Evolutionary conservation across 2,329 filamentous ascomycete species (phyloP), one percentile per base, ranked within the genome.

Genomic region (Helotiales sp.): DNA sequence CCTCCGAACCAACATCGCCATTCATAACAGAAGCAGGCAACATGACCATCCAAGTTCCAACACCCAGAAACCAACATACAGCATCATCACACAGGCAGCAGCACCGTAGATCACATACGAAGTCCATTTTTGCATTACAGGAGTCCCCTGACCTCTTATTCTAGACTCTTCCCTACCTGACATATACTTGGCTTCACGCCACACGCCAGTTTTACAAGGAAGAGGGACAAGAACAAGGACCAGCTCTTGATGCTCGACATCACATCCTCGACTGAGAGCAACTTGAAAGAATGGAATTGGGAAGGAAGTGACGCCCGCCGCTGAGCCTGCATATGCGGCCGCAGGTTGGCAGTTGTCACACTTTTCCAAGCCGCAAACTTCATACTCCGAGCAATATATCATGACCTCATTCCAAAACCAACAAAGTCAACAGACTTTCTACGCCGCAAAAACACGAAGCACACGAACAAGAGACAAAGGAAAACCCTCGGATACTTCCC

Each of bases 91-190:
- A 40, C 20, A 57, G 37, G 54, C 54, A 40, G 54, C 20, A 37
- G 32, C 20, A 20, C 32, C 54, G 54, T 52, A 52, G 49, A 52
- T 52, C 49, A 52, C 49, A 52, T 26, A n/a, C n/a, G n/a, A n/a
- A n/a, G n/a, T n/a, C n/a, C n/a, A n/a, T n/a, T n/a, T n/a, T n/a
- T 52, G 24, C 49, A 52, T 22, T 26, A 50, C 26, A 52, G 15
- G n/a, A 30, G 10, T 30, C 24, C 49, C 26, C 49, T 52, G 49
- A 52, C 30, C 49, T 26, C 49, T 52, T 17, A 13, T 52, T 52
- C 49, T n/a, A 52, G 49, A 52, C 8, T 37, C 6, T 57, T 37
- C 54, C 30, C 32, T 40, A 20, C 20, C 20, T 57, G 20, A 57
- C 52, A 52, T 28, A 6, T 45, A 43, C 20, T 4, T 28, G 34